phyloP scores from a whole-genome alignment of 1,284 basidiomycete genomes.

The Boletus sp. region DNA sequence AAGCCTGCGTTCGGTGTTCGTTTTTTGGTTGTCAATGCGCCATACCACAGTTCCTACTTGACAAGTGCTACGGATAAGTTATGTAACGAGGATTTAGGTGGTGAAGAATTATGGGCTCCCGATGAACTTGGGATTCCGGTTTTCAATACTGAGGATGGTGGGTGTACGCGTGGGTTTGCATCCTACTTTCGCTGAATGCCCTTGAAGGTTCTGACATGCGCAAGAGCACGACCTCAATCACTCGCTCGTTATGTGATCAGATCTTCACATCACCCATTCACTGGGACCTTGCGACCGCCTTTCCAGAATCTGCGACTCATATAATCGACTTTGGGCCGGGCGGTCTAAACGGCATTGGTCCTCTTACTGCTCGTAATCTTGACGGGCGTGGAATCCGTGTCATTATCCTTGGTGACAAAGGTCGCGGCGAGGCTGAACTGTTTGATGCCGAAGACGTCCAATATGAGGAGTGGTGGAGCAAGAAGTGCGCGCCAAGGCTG shows the following conservation, averaged over 20 bases:
- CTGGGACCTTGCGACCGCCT: conserved; percentile 88
- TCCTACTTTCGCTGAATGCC: conserved; percentile 16
- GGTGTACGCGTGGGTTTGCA: conserved; percentile 28
- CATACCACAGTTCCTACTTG: conserved; percentile 92
- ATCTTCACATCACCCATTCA: conserved; percentile 91
- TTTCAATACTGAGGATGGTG: conserved; percentile 89
- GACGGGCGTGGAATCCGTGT: conserved; percentile 92
- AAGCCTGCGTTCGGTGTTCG: conserved; percentile 92
- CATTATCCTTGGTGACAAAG: conserved; percentile 82
- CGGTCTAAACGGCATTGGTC: conserved; percentile 89
- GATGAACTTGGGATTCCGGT: conserved; percentile 80
- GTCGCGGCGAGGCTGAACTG: conserved; percentile 81
- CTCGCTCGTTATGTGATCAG: conserved; percentile 83
- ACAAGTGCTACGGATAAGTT: conserved; percentile 74
- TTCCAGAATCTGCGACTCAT: conserved; percentile 88
- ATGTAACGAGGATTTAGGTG: conserved; percentile 68
- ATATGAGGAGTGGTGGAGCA: conserved; percentile 87
- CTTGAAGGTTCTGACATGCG: conserved; percentile 79
- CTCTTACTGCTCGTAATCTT: conserved; percentile 84
- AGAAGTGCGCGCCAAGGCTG: conserved; percentile 80
- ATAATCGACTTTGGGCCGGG: conserved; percentile 96
- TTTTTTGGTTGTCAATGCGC: conserved; percentile 92
- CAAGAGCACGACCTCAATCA: conserved; percentile 58
- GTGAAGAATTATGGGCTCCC: conserved; percentile 78
- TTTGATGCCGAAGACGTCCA: conserved; percentile 68